Conservation (phyloP, 768 basidiomycete species). For the Asterophora lycoperdoides region DNA sequence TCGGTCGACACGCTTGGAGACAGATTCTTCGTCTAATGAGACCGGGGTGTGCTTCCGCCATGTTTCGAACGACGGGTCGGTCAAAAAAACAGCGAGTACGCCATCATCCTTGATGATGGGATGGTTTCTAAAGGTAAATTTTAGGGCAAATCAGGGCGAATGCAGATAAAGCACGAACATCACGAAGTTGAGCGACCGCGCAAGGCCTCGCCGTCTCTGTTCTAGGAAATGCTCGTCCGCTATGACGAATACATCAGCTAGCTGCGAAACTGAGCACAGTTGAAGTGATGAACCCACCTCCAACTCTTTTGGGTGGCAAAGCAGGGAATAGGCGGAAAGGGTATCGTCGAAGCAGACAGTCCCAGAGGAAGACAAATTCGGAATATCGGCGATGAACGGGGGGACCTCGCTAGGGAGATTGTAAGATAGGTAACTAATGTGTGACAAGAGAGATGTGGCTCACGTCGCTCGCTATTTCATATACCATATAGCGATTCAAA, state of each 20-base stretch:
- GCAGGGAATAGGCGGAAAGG: conserved; percentile 88
- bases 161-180: conserved; percentile 42
- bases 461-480: conserved; percentile 76
- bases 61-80: conserved; percentile 76
- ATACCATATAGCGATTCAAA: conserved; percentile 81
- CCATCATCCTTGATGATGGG: conserved; percentile 89
- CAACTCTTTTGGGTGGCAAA: conserved; percentile 89
- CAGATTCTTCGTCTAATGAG: conserved; percentile 84
- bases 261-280: conserved; percentile 7
- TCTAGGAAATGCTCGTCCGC: conserved; percentile 91
- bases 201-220: conserved; percentile 80
- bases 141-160: background rate
- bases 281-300: conserved; percentile 53
- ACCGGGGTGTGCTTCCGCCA: conserved; percentile 81
- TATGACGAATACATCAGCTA: conserved; percentile 21
- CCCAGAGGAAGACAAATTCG: conserved; percentile 90
- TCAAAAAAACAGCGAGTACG: conserved; percentile 74
- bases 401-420: conserved; percentile 45
- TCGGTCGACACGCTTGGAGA: conserved; percentile 70
- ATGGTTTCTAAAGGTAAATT: conserved; percentile 61
- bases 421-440: conserved; percentile 8
- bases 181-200: conserved; percentile 74
- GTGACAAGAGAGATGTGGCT: conserved; percentile 24
- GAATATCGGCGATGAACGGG: conserved; percentile 85
- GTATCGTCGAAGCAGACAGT: conserved; percentile 80